Percentiles rank a stretch among this genome's conserved stretches.
phyloP scores from a whole-genome alignment of 140 eudicot species.

The Anethum foeniculum region DNA sequence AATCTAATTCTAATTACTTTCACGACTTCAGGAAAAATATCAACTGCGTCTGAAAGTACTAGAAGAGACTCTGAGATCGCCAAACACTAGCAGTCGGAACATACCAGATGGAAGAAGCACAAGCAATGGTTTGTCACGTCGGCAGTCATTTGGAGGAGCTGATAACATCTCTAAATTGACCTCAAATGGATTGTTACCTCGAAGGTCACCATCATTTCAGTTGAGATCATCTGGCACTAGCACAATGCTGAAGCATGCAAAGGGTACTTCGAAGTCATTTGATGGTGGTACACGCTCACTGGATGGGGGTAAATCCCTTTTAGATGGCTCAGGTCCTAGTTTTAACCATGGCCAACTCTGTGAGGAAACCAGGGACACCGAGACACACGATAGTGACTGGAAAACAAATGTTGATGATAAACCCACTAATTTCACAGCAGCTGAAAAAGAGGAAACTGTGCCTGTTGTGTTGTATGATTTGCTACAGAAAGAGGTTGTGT shows the following conservation, averaged over 20 bases:
- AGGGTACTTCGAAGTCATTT: constrained; percentile 33
- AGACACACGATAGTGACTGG: constrained; percentile 16
- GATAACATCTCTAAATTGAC: constrained; percentile 52
- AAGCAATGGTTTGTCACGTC: constrained; percentile 52
- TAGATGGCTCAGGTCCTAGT: neutral
- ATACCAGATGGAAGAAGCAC: constrained; percentile 29
- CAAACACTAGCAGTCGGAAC: constrained; percentile 34
- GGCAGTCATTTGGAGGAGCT: constrained; percentile 74
- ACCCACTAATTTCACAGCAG: constrained; percentile 17
- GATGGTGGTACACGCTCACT: constrained; percentile 35
- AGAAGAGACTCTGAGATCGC: constrained; percentile 70
- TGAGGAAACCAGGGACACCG: constrained; percentile 16
- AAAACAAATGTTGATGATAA: constrained; percentile 20
- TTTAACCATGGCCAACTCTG: constrained; percentile 2
- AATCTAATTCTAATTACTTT: neutral
- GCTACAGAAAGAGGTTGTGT: constrained; percentile 81
- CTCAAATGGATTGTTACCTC: constrained; percentile 46
- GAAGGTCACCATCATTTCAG: constrained; percentile 29
- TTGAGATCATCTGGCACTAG: constrained; percentile 15
- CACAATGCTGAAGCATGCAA: constrained; percentile 14
- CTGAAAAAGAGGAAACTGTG: constrained; percentile 47
- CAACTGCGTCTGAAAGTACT: constrained; percentile 78
- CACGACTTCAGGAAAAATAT: constrained; percentile 58
- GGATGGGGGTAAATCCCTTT: constrained; percentile 26
- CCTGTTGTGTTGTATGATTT: constrained; percentile 78